Percentiles rank a stretch among this genome's conserved stretches.
These are phyloP conservation scores for Podila epicladia DNA, from an alignment of 192 early-diverging fungal genomes.

Conservation along the genomic window DNA sequence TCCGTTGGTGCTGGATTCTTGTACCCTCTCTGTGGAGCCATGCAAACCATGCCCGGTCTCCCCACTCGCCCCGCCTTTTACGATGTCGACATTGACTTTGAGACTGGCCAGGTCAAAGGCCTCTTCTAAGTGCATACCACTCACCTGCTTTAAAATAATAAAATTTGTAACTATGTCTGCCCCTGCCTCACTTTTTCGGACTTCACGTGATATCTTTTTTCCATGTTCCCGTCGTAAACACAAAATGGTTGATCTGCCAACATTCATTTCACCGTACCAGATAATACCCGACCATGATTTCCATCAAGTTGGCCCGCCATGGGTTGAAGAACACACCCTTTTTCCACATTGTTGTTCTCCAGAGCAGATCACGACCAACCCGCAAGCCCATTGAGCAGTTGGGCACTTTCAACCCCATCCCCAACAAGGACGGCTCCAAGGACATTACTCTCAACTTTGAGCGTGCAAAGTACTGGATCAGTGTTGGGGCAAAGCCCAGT, in stretches of 20 bases:
- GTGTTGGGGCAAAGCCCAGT: slow-evolving; percentile 96
- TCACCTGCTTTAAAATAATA: too few relatives aligned
- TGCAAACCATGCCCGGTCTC: slow-evolving; percentile 99
- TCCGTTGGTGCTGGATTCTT: slow-evolving; percentile 97
- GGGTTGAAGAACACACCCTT: slow-evolving; percentile 90
- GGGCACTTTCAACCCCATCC: slow-evolving; percentile 91
- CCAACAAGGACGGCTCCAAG: slow-evolving; percentile 79
- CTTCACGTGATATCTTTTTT: too few relatives aligned
- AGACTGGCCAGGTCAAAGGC: slow-evolving; percentile 85
- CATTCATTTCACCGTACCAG: background rate
- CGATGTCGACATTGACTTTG: slow-evolving; percentile 92
- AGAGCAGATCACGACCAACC: slow-evolving; percentile 80
- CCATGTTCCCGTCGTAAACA: too few relatives aligned
- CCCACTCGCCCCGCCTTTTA: slow-evolving; percentile 97
- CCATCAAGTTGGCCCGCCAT: slow-evolving; percentile 91
- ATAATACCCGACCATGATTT: slow-evolving; percentile 68
- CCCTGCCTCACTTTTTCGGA: too few relatives aligned
- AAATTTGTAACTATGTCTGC: too few relatives aligned
- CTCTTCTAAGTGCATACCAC: slow-evolving; percentile 72
- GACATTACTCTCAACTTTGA: slow-evolving; percentile 87
- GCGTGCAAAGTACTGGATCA: slow-evolving; percentile 97
- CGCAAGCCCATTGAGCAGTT: slow-evolving; percentile 92
- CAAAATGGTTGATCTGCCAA: too few relatives aligned
- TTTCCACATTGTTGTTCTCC: slow-evolving; percentile 95
- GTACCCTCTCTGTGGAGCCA: slow-evolving; percentile 94